phyloP scores from a whole-genome alignment of 805 yeast genomes.

The Candida quercuum region DNA sequence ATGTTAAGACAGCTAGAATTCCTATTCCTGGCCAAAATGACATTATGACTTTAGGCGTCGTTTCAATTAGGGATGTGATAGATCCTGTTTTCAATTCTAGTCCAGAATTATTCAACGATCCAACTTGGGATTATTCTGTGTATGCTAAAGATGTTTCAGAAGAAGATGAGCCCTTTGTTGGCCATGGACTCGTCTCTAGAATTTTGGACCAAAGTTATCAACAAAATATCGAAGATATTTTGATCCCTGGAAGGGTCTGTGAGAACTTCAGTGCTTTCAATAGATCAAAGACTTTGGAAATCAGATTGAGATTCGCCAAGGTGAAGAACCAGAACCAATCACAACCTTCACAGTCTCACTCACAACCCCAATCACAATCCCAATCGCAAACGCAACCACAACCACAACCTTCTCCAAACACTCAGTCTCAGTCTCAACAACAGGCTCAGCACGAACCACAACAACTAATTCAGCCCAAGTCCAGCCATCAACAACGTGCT shows the following conservation, averaged over 20 bases:
- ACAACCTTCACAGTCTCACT: constrained; percentile 2
- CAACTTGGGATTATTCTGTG: constrained; percentile 41
- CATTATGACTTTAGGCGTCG: constrained; percentile 38
- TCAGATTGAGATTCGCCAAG: constrained; percentile 40
- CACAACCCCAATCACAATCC: constrained; percentile 7
- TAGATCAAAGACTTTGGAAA: constrained; percentile 47
- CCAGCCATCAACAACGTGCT: background rate
- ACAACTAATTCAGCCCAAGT: background rate
- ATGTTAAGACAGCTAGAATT: constrained; percentile 37
- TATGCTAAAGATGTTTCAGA: constrained; percentile 43
- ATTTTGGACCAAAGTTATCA: constrained; percentile 16
- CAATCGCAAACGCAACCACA: constrained; percentile 9
- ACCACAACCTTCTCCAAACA: constrained; percentile 6
- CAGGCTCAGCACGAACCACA: constrained; percentile 4
- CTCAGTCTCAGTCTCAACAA: constrained; percentile 1
- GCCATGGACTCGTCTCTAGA: constrained; percentile 36
- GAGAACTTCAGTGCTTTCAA: constrained; percentile 46
- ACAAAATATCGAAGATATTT: constrained; percentile 24
- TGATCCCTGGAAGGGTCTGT: constrained; percentile 53
- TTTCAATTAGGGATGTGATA: constrained; percentile 40
- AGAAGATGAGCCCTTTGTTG: constrained; percentile 47
- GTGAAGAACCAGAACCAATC: constrained; percentile 13
- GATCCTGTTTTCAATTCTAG: constrained; percentile 39
- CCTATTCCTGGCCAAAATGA: constrained; percentile 38
- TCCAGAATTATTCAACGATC: constrained; percentile 34